A percentile compares a stretch with the other conserved stretches of the same genome.
Evolutionary conservation across 2,329 filamentous ascomycete genomes (phyloP).

Genomic region (Hysterium pulicare): DNA sequence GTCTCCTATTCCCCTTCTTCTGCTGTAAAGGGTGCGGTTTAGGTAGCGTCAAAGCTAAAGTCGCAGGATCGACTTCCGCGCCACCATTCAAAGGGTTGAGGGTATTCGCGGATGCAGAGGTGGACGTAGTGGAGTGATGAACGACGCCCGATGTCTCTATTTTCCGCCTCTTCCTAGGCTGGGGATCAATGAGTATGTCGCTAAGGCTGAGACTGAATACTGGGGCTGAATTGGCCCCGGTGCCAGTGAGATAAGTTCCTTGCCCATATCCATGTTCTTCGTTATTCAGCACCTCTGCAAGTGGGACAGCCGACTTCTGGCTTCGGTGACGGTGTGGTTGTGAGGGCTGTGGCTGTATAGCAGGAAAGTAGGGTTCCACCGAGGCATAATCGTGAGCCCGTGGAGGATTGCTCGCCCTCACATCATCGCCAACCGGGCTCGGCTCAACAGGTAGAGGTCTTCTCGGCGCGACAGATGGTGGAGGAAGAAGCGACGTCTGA

Average conservation of each 20-base stretch:
- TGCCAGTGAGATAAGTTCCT: conserved; percentile 6
- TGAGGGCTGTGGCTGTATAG: neutral
- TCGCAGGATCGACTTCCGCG: neutral
- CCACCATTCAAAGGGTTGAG: neutral
- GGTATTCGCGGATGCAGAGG: conserved; percentile 15
- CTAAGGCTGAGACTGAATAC: conserved; percentile 28
- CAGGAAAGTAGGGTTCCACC: conserved; percentile 5
- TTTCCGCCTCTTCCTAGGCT: conserved; percentile 19
- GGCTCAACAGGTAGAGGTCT: conserved; percentile 16
- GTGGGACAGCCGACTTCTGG: conserved; percentile 28
- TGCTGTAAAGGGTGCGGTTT: conserved; percentile 30
- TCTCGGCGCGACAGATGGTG: conserved; percentile 8
- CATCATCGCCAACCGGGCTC: conserved; percentile 10
- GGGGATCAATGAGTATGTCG: conserved; percentile 24
- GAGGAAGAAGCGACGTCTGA: conserved; percentile 10
- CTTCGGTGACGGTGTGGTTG: conserved; percentile 2
- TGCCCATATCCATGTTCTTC: conserved; percentile 11
- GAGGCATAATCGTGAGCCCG: conserved; percentile 5
- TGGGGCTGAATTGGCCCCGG: conserved; percentile 12
- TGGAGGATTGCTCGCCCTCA: conserved; percentile 6
- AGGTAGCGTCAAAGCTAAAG: conserved; percentile 32
- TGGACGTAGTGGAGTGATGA: conserved; percentile 9
- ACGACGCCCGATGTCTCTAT: conserved; percentile 9
- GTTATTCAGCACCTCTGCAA: conserved; percentile 34
- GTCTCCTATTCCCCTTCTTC: conserved; percentile 30